Base-by-base conservation (phyloP, 169 alveolate genomes). In the Eimeria falciformis region DNA sequence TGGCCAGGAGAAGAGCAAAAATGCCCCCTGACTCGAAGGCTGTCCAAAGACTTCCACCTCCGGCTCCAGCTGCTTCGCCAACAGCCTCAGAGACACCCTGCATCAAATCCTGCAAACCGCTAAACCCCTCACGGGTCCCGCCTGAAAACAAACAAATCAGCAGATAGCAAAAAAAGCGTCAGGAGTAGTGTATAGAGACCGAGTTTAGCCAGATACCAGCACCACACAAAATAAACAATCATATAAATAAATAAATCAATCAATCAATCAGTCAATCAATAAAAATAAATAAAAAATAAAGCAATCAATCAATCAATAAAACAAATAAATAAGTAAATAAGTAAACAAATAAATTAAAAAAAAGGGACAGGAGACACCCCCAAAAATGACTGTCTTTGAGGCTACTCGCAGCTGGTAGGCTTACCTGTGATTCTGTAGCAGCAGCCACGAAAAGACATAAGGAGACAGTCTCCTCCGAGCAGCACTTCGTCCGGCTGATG, bases 1-100 rank as follows among this genome's bases (percentile, higher is more conserved):
- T 7, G 53, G 88, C 40, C 12, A 79, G 71, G 73, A 29, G 25
- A 27, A 79, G 40, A 40, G 40, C 88, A 9, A 79, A 79, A 12
- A 79, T 23, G 4, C 88, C 88, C 29, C 56, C 88, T 1, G 88
- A 79, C 3, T 58, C 73, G 27, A 79, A 79, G 45, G 88, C 88
- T 1, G 65, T 56, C 87, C 87, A 78, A 27, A 78, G 55, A 47
- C 71, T 43, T 69, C 87, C 71, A n/a, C 65, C 7, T 6, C 46
- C 87, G 29, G 37, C 33, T 50, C 87, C 71, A 25, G 87, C 69
- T 23, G 87, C 87, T 37, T 78, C 53, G 53, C 29, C 27, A 68
- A 78, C 68, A 1, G 87, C 87, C 4, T 40, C 65, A 40, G 46
- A 78, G 17, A 78, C 18, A 29, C 50, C 65, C n/a, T 78, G 53